Evolutionary conservation across 495 filamentous ascomycete species (phyloP).

Genomic region (Penicillium subrubescens): DNA sequence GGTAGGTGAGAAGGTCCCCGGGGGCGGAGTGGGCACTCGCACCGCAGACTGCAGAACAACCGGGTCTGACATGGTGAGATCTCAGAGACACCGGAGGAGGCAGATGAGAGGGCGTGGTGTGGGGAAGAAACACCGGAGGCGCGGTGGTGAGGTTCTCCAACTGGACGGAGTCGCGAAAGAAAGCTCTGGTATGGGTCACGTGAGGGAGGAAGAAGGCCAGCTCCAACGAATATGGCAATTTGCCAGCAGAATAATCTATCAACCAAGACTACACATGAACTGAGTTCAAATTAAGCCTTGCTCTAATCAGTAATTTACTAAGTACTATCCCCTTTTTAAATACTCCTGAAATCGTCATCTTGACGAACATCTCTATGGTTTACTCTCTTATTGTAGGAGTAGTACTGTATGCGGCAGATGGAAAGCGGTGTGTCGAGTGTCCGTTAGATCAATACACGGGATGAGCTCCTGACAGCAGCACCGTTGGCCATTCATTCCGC

Average conservation of each 20-base stretch:
- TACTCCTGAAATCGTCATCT: too few relatives aligned
- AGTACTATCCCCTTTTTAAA: too few relatives aligned
- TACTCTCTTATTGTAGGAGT: neutral
- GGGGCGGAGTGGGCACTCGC: conserved; percentile 67
- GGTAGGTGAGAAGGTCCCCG: conserved; percentile 51
- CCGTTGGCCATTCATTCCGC: conserved; percentile 10
- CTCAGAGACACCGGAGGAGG: conserved; percentile 11
- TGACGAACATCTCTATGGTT: too few relatives aligned
- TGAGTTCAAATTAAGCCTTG: neutral
- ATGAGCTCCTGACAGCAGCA: conserved; percentile 18
- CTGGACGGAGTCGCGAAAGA: conserved; percentile 22
- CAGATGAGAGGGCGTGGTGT: neutral
- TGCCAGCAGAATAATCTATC: neutral
- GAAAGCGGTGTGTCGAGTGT: conserved; percentile 2
- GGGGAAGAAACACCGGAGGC: conserved; percentile 12
- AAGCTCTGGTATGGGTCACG: conserved; percentile 37
- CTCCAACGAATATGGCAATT: neutral
- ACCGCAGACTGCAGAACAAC: conserved; percentile 66
- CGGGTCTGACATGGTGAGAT: conserved; percentile 45
- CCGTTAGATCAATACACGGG: conserved; percentile 2
- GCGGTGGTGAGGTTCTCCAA: conserved; percentile 18
- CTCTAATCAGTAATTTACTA: too few relatives aligned
- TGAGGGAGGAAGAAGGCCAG: conserved; percentile 9
- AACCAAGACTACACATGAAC: neutral
- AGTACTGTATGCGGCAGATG: neutral